Evolutionary conservation across 345 rosid species (phyloP).

Genomic region (Eucalyptus sideroxylon): DNA sequence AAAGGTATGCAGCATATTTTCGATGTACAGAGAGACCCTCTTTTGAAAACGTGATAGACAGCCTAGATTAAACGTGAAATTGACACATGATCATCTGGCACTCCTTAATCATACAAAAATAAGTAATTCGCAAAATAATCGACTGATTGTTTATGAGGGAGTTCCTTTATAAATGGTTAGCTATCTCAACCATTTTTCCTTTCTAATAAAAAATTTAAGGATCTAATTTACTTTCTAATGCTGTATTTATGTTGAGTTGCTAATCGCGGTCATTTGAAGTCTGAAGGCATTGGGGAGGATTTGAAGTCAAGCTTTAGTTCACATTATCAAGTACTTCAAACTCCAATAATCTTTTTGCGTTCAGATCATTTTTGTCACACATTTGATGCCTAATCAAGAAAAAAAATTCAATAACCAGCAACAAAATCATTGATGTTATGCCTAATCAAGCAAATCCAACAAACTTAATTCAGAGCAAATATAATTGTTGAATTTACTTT

Average conservation of each 20-base stretch:
- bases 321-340: background rate
- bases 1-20: background rate
- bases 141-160: background rate
- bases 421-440: background rate
- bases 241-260: background rate
- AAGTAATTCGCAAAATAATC: background rate
- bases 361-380: no score
- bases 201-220: background rate
- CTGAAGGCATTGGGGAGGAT: background rate
- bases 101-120: background rate
- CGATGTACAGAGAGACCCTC: background rate
- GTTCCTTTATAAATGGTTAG: background rate
- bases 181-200: background rate
- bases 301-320: background rate
- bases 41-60: rapidly evolving
- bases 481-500: background rate
- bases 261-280: background rate
- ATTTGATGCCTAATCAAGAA: background rate
- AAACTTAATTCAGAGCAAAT: background rate
- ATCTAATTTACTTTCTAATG: background rate
- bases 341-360: background rate
- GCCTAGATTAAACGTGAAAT: background rate
- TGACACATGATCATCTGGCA: background rate
- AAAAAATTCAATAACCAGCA: background rate
- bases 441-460: background rate